Conservation (phyloP, 192 early-diverging fungal species). For the Lunasporangiospora selenospora region DNA sequence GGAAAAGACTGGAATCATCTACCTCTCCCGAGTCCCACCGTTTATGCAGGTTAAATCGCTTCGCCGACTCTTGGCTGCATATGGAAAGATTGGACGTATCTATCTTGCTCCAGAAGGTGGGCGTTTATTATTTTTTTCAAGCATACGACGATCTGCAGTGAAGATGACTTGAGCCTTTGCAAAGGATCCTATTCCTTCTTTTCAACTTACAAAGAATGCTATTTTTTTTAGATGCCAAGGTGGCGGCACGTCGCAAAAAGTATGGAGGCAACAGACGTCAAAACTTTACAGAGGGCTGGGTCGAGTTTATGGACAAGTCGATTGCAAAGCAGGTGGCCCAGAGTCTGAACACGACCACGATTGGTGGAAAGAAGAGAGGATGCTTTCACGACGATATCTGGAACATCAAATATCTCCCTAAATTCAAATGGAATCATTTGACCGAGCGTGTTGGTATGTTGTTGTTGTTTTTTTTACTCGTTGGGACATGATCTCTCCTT, state of each 20-base stretch:
- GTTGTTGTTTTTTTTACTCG: background rate
- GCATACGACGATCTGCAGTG: too few relatives aligned
- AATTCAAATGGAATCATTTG: constrained; percentile 97
- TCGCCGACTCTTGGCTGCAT: constrained; percentile 73
- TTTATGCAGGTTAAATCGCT: constrained; percentile 91
- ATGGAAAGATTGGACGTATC: constrained; percentile 82
- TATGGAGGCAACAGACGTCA: constrained; percentile 83
- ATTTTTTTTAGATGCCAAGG: constrained; percentile 60
- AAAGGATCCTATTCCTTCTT: constrained; percentile 1
- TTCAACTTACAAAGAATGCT: background rate
- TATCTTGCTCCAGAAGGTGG: constrained; percentile 87
- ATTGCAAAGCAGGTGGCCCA: constrained; percentile 80
- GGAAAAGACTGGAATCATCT: constrained; percentile 86
- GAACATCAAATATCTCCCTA: constrained; percentile 95
- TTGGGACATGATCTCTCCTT: background rate
- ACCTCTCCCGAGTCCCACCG: constrained; percentile 90
- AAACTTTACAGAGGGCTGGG: constrained; percentile 96
- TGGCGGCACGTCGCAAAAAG: constrained; percentile 82
- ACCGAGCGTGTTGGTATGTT: constrained; percentile 88
- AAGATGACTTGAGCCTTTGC: too few relatives aligned
- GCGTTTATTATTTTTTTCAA: background rate
- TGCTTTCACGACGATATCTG: constrained; percentile 95
- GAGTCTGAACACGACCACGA: constrained; percentile 80
- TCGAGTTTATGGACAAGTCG: constrained; percentile 95
- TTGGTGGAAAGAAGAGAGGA: constrained; percentile 86